These are phyloP conservation scores for Coemansia umbellata DNA, from an alignment of 192 early-diverging fungal genomes.

Conservation along the genomic window DNA sequence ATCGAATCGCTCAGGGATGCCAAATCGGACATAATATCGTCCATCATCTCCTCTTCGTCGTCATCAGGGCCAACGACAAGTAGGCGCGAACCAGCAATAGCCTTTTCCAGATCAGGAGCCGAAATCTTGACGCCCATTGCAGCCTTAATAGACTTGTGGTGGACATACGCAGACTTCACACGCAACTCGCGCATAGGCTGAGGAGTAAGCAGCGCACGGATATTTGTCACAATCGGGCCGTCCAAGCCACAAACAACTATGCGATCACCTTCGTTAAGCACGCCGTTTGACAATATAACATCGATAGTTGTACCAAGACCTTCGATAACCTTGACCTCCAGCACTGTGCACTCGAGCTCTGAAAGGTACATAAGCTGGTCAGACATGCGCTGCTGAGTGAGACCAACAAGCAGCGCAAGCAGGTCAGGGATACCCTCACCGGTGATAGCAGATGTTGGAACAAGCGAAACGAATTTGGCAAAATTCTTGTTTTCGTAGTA, in stretches of 20 bases:
- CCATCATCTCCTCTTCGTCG: conserved; percentile 92
- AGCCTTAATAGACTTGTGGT: conserved; percentile 96
- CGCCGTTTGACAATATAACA: conserved; percentile 92
- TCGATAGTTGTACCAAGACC: conserved; percentile 98
- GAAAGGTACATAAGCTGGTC: conserved; percentile 93
- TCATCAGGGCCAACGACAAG: conserved; percentile 92
- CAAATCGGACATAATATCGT: conserved; percentile 93
- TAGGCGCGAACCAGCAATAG: conserved; percentile 94
- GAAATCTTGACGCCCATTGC: conserved; percentile 95
- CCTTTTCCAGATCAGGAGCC: conserved; percentile 91
- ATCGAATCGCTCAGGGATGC: conserved; percentile 68
- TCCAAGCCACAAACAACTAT: conserved; percentile 92
- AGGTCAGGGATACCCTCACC: conserved; percentile 99
- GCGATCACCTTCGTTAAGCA: conserved; percentile 90
- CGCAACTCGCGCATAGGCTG: conserved; percentile 97
- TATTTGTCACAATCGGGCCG: conserved; percentile 89
- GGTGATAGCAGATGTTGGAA: conserved; percentile 96
- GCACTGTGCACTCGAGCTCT: conserved; percentile 93
- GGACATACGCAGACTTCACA: conserved; percentile 92
- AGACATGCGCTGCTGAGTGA: conserved; percentile 95
- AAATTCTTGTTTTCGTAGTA: conserved; percentile 97
- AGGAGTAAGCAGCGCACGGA: conserved; percentile 96
- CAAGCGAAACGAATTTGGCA: conserved; percentile 91
- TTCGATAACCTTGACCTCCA: conserved; percentile 99
- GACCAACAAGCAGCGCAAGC: conserved; percentile 82